Evolutionary conservation across 2,329 filamentous ascomycete genomes (phyloP), one percentile per base, ranked within the genome.

Genomic region (Drechslera avenae): DNA sequence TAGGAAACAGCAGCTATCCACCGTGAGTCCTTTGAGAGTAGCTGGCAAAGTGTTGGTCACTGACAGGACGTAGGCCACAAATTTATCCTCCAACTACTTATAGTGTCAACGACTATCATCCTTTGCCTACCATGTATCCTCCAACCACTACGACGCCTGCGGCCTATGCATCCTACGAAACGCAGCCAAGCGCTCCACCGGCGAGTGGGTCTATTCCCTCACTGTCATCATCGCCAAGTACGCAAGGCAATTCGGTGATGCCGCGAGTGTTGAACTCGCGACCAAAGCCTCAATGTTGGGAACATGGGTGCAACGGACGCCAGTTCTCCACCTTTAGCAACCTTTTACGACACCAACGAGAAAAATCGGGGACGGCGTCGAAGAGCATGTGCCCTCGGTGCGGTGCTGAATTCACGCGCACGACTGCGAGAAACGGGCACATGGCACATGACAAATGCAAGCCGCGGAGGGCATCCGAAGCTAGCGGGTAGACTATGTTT

Each of bases 321-420:
- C 90, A 96, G 67, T 97, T 97, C 69, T 96, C 91, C 14, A 97
- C 93, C 3, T 97, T 97, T 71, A 96, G 91, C 82, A 97, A 97
- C 71, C 83, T 97, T 3, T 79, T 97, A 31, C 83, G 93, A 56
- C 93, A 97, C 72, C 92, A 97, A 74, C 85, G 93, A 35, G 93
- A 97, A 75, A 97, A 96, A 73, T 95, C 90, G 0, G 93, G 93
- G 19, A 91, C 92, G 44, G 90, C 92, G 9, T 81, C 89, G 23
- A 97, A 97, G 76, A 90, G 91, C 3, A 86, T 87, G 41, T 97
- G 93, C 69, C 91, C 91, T 14, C 89, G 91, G 69, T 97, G 93
- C 68, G 91, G 91, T 31, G 91, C 91, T 9, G 91, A 96, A 67
- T 97, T 97, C 66, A 97, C 93, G 10, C 82, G 93, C 62, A 96